These are phyloP conservation scores for Fusarium sulawesiense DNA, from an alignment of 2,329 filamentous ascomycete genomes.

Conservation along the genomic window DNA sequence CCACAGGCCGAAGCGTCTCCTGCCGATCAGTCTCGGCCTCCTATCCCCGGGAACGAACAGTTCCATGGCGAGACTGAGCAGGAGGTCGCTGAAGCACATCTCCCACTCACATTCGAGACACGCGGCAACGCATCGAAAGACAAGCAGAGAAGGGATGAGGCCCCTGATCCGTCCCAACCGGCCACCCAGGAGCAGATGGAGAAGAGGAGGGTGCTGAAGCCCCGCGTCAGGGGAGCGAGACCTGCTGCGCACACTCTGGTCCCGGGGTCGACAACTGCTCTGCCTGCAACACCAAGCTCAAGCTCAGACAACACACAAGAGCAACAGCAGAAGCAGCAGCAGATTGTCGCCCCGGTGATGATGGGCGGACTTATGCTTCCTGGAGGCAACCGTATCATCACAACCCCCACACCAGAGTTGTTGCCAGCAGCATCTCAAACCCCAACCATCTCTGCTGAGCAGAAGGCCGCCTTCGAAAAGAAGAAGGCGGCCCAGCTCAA, in stretches of 20 bases:
- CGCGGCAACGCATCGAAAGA: background rate
- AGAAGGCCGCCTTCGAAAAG: background rate
- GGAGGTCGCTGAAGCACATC: background rate
- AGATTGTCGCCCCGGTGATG: background rate
- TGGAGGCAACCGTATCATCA: constrained; percentile 16
- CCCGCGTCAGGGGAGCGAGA: background rate
- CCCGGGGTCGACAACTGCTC: background rate
- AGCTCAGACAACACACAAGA: background rate
- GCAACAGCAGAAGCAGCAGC: background rate
- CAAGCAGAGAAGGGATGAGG: background rate
- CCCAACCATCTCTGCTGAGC: background rate
- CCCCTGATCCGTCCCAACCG: background rate
- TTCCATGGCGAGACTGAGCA: background rate
- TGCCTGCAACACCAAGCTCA: background rate
- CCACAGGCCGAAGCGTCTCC: background rate
- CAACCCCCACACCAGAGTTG: background rate
- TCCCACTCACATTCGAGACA: background rate
- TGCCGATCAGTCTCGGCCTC: background rate
- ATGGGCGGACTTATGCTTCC: constrained; percentile 23
- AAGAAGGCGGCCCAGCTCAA: constrained; percentile 3
- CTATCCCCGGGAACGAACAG: background rate
- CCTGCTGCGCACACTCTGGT: background rate
- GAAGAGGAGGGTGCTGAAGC: constrained; percentile 10
- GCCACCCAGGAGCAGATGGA: constrained; percentile 19
- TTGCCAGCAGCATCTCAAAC: background rate